Evolutionary conservation across 169 alveolate genomes (phyloP).

Genomic region (Cytauxzoon felis): DNA sequence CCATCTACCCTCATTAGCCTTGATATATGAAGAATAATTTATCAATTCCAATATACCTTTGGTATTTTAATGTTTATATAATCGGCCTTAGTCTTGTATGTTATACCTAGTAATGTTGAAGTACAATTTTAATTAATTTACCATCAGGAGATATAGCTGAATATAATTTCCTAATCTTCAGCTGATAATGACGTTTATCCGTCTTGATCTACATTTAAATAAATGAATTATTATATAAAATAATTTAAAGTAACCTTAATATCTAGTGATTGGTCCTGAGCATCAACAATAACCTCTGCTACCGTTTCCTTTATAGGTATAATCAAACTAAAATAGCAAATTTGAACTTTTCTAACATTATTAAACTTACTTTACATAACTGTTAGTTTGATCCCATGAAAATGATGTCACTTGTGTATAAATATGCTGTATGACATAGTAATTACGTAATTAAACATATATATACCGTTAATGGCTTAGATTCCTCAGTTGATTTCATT

Average conservation of each 20-base stretch:
- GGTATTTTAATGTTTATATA: conserved; percentile 11
- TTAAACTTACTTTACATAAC: conserved; percentile 19
- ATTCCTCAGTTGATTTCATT: background rate
- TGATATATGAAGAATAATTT: background rate
- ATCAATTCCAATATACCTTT: background rate
- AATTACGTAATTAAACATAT: background rate
- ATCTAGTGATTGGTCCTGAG: conserved; percentile 1
- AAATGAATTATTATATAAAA: no score
- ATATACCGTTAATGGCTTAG: background rate
- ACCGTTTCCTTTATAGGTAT: conserved; percentile 11
- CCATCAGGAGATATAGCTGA: background rate
- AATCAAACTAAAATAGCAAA: background rate
- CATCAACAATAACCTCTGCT: conserved; percentile 12
- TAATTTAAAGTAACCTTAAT: conserved; percentile 4
- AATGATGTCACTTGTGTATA: conserved; percentile 1
- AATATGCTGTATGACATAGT: background rate
- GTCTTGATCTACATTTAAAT: no score
- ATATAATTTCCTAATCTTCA: conserved; percentile 11
- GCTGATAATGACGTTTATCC: conserved; percentile 16
- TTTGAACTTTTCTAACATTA: background rate
- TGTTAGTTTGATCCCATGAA: conserved; percentile 32
- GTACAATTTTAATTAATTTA: background rate
- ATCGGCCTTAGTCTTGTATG: conserved; percentile 22
- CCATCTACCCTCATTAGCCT: no score
- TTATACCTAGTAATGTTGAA: background rate